A percentile compares a stretch with the other conserved stretches of the same genome.
These are phyloP conservation scores for Taiozyma onychis DNA, from an alignment of 1,139 yeast species.

Conservation along the genomic window DNA sequence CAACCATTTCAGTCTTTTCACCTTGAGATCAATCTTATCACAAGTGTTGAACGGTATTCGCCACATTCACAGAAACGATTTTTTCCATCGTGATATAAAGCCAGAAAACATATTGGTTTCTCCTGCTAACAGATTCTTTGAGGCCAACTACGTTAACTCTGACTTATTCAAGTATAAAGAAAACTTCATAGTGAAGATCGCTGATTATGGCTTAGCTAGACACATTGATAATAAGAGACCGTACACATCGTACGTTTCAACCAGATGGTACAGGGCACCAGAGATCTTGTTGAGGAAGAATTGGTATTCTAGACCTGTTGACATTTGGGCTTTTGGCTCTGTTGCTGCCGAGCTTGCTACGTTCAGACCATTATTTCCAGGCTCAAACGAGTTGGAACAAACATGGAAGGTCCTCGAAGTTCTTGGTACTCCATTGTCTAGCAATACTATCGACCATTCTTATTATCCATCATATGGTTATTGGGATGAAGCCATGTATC, in stretches of 20 bases:
- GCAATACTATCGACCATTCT: slow-evolving; percentile 21
- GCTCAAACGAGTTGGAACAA: slow-evolving; percentile 73
- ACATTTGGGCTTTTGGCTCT: slow-evolving; percentile 92
- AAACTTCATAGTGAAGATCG: slow-evolving; percentile 67
- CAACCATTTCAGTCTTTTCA: slow-evolving; percentile 47
- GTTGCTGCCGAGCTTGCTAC: slow-evolving; percentile 79
- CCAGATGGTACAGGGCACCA: slow-evolving; percentile 96
- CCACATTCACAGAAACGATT: slow-evolving; percentile 73
- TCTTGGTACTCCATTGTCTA: slow-evolving; percentile 61
- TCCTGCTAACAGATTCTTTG: slow-evolving; percentile 47
- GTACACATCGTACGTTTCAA: slow-evolving; percentile 80
- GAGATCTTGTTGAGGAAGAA: slow-evolving; percentile 72
- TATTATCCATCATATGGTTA: slow-evolving; percentile 54
- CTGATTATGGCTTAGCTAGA: slow-evolving; percentile 90
- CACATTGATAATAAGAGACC: slow-evolving; percentile 47
- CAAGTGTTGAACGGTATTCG: slow-evolving; percentile 72
- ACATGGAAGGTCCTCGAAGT: slow-evolving; percentile 57
- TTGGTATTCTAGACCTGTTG: slow-evolving; percentile 70
- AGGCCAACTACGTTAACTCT: slow-evolving; percentile 49
- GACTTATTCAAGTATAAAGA: slow-evolving; percentile 31
- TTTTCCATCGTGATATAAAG: slow-evolving; percentile 86
- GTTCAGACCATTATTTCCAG: slow-evolving; percentile 79
- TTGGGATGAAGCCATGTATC: slow-evolving; percentile 54
- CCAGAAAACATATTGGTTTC: slow-evolving; percentile 84
- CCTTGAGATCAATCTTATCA: slow-evolving; percentile 57